Evolutionary conservation across 805 yeast species (phyloP), one percentile per base, ranked within the genome.

Genomic region (Maudiozyma pseudohumilis): DNA sequence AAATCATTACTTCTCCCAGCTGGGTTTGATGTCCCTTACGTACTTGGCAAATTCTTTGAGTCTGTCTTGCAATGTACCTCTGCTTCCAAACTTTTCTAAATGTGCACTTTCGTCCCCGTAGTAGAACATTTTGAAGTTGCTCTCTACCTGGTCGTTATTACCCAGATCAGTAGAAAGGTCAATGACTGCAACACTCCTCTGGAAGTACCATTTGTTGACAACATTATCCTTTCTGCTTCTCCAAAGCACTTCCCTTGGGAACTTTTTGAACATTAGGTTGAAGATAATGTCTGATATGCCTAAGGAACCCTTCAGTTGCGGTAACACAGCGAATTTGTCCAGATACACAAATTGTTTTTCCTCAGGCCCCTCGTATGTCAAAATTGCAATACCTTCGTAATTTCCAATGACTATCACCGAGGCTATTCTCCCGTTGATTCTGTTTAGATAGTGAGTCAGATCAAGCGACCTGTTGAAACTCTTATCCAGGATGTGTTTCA

Each of bases 201-300:
- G 96, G 59, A 89, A 92, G 55, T 89, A 89, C 98, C 98, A 92
- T 53, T 87, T 87, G 64, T 92, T 92, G 6, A 92, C 96, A 0
- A 96, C 95, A 57, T 92, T 92, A 39, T 64, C 72, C 40, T 71
- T 72, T 32, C 95, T 66, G 1, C 97, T 89, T 50, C 98, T 72
- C 98, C 98, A 92, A 2, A 92, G 63, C 10, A 87, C 57, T 53
- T 86, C 92, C 12, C 69, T 61, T 0, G 85, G 82, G 53, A 78
- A 88, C 26, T 75, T 59, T 35, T 73, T 74, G 29, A 66, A 65
- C 67, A 92, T 75, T 6, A 82, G 69, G 54, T 89, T 92, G 66
- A 92, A 87, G 18, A 89, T 78, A 17, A 92, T 75, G 55, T 92
- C 98, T 0, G 98, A 96, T 11, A 89, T 77, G 4, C 96, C 94